Evolutionary conservation across 169 alveolate genomes (phyloP).

Genomic region (Plasmodium gallinaceum): DNA sequence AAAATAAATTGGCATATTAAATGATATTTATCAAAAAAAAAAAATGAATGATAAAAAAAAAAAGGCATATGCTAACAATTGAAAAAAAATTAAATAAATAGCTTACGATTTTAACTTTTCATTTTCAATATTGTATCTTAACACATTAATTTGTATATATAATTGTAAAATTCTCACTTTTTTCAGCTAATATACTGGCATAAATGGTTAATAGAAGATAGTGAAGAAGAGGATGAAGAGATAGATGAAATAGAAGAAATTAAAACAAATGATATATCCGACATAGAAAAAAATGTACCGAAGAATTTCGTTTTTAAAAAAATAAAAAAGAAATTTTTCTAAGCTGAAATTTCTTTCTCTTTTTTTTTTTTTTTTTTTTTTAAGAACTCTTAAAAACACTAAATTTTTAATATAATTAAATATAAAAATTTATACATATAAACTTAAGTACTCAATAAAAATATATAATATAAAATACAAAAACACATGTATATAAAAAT

Average conservation of each 20-base stretch:
- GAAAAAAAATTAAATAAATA: conserved; percentile 4
- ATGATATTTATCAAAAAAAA: conserved; percentile 63
- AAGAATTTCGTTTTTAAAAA: conserved; percentile 65
- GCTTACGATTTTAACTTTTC: not conserved
- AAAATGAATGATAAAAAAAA: conserved; percentile 60
- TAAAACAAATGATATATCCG: conserved; percentile 12
- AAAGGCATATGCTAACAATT: conserved; percentile 77
- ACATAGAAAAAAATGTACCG: conserved; percentile 70
- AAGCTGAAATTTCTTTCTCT: not conserved
- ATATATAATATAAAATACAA: not conserved
- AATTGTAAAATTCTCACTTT: not conserved
- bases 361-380: conserved; percentile 25
- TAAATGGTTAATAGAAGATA: conserved; percentile 47
- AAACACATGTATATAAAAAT: too few relatives aligned
- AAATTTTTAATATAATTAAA: too few relatives aligned
- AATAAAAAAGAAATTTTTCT: conserved; percentile 57
- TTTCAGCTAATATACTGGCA: conserved; percentile 73
- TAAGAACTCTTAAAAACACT: not conserved
- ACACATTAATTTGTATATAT: not conserved
- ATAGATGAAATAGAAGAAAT: conserved; percentile 21
- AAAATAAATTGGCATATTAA: conserved; percentile 24
- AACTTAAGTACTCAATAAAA: not conserved
- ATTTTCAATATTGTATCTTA: not conserved
- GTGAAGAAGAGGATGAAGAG: conserved; percentile 29
- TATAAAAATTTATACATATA: not conserved